These are phyloP conservation scores for Ilex asprella DNA, from an alignment of 257 asterid species.

Conservation along the genomic window DNA sequence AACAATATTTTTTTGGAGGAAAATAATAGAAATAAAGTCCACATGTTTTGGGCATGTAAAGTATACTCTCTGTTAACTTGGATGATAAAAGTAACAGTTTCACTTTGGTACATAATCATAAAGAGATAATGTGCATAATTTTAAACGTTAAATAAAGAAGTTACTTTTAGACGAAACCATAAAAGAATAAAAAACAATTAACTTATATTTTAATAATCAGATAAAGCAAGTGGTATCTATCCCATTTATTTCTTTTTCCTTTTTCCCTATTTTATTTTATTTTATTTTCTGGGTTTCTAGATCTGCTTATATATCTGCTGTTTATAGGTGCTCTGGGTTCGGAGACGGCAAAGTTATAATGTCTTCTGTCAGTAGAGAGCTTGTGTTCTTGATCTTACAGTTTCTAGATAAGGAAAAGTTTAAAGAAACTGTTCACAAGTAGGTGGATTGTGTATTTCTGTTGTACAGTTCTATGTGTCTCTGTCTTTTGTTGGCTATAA, in stretches of 20 bases:
- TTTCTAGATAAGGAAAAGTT: constrained; percentile 55
- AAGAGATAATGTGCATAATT: too few relatives aligned
- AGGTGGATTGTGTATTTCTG: constrained; percentile 11
- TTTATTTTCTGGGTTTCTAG: constrained; percentile 44
- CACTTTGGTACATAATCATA: too few relatives aligned
- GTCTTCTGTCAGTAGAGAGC: constrained; percentile 83
- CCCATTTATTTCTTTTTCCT: constrained; percentile 28
- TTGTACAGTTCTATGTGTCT: not conserved
- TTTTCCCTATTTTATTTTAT: constrained; percentile 11
- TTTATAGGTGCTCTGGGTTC: constrained; percentile 30
- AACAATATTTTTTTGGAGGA: too few relatives aligned
- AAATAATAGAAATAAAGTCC: too few relatives aligned
- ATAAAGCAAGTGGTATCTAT: constrained; percentile 52
- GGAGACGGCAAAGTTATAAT: constrained; percentile 43
- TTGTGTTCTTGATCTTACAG: constrained; percentile 55
- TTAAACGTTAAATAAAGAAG: too few relatives aligned
- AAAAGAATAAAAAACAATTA: too few relatives aligned
- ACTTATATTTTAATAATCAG: constrained; percentile 35
- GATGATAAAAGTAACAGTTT: too few relatives aligned
- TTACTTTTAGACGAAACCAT: too few relatives aligned
- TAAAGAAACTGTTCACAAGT: constrained; percentile 54
- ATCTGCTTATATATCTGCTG: constrained; percentile 47
- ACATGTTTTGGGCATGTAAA: too few relatives aligned
- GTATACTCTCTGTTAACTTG: too few relatives aligned
- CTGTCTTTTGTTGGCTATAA: not conserved